Conservation (phyloP, 2,329 filamentous ascomycete species). For the Colletotrichum endophyticum region DNA sequence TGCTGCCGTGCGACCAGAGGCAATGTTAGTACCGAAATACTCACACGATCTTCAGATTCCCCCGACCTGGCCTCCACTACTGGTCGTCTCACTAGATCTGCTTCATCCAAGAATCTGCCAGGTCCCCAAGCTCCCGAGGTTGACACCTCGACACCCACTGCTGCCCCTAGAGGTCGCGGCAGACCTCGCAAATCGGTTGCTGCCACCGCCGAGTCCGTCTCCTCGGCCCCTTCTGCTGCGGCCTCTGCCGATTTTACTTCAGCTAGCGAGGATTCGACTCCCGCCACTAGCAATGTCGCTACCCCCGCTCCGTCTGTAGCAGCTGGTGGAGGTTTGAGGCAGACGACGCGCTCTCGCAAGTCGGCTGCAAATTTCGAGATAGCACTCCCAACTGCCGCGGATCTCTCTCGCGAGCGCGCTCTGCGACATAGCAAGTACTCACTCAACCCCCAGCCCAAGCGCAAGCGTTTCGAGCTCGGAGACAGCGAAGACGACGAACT, state of each 20-base stretch:
- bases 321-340: slow-evolving; percentile 19
- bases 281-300: slow-evolving; percentile 45
- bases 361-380: slow-evolving; percentile 37
- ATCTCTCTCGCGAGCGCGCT: slow-evolving; percentile 46
- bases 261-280: slow-evolving; percentile 46
- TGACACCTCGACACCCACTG: background rate
- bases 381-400: slow-evolving; percentile 31
- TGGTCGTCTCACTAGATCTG: slow-evolving; percentile 18
- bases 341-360: slow-evolving; percentile 19
- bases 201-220: slow-evolving; percentile 33
- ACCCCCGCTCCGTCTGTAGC: slow-evolving; percentile 38
- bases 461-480: slow-evolving; percentile 49
- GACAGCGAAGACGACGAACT: slow-evolving; percentile 47
- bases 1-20: background rate
- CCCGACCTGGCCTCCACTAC: background rate
- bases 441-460: slow-evolving; percentile 41
- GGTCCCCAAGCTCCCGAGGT: background rate
- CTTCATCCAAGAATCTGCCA: slow-evolving; percentile 15
- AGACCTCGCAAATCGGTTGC: slow-evolving; percentile 29
- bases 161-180: slow-evolving; percentile 30
- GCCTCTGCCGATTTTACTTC: slow-evolving; percentile 36
- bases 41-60: background rate
- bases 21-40: background rate
- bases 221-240: slow-evolving; percentile 38
- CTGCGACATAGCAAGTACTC: slow-evolving; percentile 55